Conservation (phyloP, 2,329 filamentous ascomycete genomes). For the Talaromyces verruculosus region DNA sequence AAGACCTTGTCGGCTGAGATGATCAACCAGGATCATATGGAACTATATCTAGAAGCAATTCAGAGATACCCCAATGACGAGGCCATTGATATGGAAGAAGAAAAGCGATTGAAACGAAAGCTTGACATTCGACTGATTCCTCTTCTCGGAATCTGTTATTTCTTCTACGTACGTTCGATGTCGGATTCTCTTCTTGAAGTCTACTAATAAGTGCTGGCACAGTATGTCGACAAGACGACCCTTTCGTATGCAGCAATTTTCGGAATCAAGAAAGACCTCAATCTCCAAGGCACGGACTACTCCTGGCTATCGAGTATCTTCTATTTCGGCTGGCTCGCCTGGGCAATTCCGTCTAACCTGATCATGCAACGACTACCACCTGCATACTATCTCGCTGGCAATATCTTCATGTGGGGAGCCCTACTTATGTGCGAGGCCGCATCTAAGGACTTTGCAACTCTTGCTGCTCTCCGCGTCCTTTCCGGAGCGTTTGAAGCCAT, state of each 20-base stretch:
- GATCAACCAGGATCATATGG: constrained; percentile 15
- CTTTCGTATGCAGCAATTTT: background rate
- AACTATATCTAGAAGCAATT: constrained; percentile 18
- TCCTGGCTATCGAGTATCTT: constrained; percentile 46
- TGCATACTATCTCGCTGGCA: constrained; percentile 20
- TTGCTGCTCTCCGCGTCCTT: constrained; percentile 55
- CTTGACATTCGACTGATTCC: constrained; percentile 15
- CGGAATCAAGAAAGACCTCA: constrained; percentile 46
- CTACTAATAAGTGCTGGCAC: background rate
- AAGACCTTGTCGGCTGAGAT: constrained; percentile 3
- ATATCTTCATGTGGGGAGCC: constrained; percentile 32
- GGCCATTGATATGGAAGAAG: constrained; percentile 14
- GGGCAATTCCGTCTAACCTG: constrained; percentile 30
- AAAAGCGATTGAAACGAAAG: constrained; percentile 16
- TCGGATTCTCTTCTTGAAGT: background rate
- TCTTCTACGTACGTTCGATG: constrained; percentile 27
- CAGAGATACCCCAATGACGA: constrained; percentile 16
- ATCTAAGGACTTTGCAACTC: constrained; percentile 52
- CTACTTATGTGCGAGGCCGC: constrained; percentile 49
- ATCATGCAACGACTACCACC: constrained; percentile 29
- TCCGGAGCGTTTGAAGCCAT: constrained; percentile 55
- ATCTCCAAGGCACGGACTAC: constrained; percentile 40
- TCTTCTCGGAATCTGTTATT: constrained; percentile 17
- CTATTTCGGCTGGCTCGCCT: constrained; percentile 43
- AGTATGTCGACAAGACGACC: background rate